A percentile compares a stretch with the other conserved stretches of the same genome.
Evolutionary conservation across 1,139 yeast species (phyloP).

Genomic region (Debaryomyces singareniensis): DNA sequence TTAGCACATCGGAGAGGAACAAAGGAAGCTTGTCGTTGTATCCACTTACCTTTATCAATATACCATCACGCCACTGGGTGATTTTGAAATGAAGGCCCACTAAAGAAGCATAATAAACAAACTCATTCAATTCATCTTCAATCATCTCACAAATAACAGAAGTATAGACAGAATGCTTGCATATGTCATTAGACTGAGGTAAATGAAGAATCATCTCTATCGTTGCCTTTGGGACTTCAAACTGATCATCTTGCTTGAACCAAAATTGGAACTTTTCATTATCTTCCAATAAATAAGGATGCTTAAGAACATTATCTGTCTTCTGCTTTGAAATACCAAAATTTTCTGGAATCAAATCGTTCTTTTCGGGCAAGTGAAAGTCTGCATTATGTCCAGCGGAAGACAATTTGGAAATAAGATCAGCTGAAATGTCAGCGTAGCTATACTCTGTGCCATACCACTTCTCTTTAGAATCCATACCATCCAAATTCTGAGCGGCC

Average conservation of each 20-base stretch:
- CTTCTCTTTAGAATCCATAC: slow-evolving; percentile 47
- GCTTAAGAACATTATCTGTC: slow-evolving; percentile 21
- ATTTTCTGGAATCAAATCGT: slow-evolving; percentile 75
- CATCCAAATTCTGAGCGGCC: slow-evolving; percentile 43
- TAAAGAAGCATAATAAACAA: slow-evolving; percentile 76
- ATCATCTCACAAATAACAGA: slow-evolving; percentile 61
- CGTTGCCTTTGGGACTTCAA: slow-evolving; percentile 82
- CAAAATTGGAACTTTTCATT: slow-evolving; percentile 46
- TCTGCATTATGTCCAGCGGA: slow-evolving; percentile 25
- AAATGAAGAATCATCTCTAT: slow-evolving; percentile 59
- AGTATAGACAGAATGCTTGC: slow-evolving; percentile 51
- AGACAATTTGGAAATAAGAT: slow-evolving; percentile 29
- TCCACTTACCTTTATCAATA: slow-evolving; percentile 64
- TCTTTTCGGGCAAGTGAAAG: slow-evolving; percentile 61
- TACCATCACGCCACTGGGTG: slow-evolving; percentile 60
- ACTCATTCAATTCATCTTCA: slow-evolving; percentile 69
- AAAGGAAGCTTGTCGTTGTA: slow-evolving; percentile 75
- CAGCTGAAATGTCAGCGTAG: slow-evolving; percentile 35
- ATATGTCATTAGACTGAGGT: slow-evolving; percentile 56
- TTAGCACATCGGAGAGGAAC: slow-evolving; percentile 54
- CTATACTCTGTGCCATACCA: slow-evolving; percentile 91
- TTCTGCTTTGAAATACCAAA: slow-evolving; percentile 52
- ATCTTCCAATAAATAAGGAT: slow-evolving; percentile 34
- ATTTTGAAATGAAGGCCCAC: slow-evolving; percentile 68
- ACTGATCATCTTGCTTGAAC: slow-evolving; percentile 88